These are phyloP conservation scores for Fraxinus anomala DNA, from an alignment of 257 asterid genomes.

Conservation along the genomic window DNA sequence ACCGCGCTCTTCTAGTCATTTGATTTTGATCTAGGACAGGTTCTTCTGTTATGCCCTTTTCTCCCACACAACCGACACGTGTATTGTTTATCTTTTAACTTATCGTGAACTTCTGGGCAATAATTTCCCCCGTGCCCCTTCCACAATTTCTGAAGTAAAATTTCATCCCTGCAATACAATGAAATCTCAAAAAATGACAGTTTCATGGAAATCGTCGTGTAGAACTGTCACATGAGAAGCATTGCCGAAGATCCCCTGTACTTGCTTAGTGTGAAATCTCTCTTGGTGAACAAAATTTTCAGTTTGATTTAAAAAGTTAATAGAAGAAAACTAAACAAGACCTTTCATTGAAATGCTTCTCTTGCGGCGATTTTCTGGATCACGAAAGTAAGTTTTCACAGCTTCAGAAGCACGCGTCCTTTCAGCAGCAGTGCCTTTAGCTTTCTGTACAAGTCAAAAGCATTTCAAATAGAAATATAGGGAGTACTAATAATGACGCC, in stretches of 20 bases:
- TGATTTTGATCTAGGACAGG: slow-evolving; percentile 60
- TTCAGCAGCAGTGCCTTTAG: slow-evolving; percentile 76
- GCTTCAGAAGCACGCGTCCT: slow-evolving; percentile 83
- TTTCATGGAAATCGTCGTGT: background rate
- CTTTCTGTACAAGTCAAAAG: slow-evolving; percentile 45
- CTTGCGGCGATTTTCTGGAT: slow-evolving; percentile 85
- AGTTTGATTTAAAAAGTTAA: background rate
- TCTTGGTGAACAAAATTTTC: background rate
- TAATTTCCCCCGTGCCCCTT: slow-evolving; percentile 82
- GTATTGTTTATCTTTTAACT: slow-evolving; percentile 44
- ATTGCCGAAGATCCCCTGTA: background rate
- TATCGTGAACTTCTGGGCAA: slow-evolving; percentile 62
- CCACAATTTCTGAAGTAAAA: slow-evolving; percentile 79
- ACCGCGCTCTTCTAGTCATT: slow-evolving; percentile 26
- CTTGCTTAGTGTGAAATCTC: background rate
- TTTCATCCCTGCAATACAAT: slow-evolving; percentile 52
- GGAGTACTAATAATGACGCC: background rate
- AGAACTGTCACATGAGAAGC: background rate
- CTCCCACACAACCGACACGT: slow-evolving; percentile 74
- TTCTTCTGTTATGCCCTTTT: slow-evolving; percentile 88
- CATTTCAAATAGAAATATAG: background rate
- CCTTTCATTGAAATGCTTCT: slow-evolving; percentile 93
- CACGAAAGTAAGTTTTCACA: slow-evolving; percentile 73
- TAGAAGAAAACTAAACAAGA: slow-evolving; percentile 21
- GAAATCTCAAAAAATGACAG: background rate